Percentiles rank a stretch among this genome's conserved stretches.
These are phyloP conservation scores for Cyphellophora attinorum DNA, from an alignment of 2,329 filamentous ascomycete genomes.

Conservation along the genomic window DNA sequence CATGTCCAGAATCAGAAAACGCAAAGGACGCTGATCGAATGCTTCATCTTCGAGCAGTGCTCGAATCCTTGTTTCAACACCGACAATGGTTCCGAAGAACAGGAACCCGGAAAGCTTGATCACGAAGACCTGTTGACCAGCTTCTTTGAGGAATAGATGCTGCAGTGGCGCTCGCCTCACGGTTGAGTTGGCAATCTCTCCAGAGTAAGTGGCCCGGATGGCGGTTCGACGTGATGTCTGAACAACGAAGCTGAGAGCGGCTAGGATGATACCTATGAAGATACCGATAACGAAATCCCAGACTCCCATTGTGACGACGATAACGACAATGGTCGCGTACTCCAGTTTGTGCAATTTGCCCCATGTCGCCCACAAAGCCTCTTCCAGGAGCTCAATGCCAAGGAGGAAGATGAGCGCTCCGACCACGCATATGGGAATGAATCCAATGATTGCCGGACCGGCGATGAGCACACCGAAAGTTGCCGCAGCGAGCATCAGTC, in stretches of 20 bases:
- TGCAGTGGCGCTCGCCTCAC: conserved; percentile 86
- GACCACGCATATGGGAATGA: conserved; percentile 93
- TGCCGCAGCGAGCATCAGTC: conserved; percentile 68
- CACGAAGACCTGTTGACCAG: conserved; percentile 79
- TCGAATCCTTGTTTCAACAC: conserved; percentile 81
- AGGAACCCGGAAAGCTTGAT: conserved; percentile 88
- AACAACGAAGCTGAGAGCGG: conserved; percentile 82
- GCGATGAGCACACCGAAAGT: conserved; percentile 77
- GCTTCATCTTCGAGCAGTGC: conserved; percentile 71
- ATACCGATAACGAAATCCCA: conserved; percentile 97
- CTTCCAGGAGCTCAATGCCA: conserved; percentile 81
- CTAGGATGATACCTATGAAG: conserved; percentile 79
- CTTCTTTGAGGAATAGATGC: conserved; percentile 73
- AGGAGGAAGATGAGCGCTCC: conserved; percentile 90
- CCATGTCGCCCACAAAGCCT: conserved; percentile 80
- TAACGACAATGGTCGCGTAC: conserved; percentile 77
- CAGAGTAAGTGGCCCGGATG: conserved; percentile 81
- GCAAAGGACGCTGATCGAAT: conserved; percentile 69
- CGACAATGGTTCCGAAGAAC: conserved; percentile 98
- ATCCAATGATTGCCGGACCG: conserved; percentile 82
- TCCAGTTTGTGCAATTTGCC: conserved; percentile 80
- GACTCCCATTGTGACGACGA: conserved; percentile 90
- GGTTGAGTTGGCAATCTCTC: conserved; percentile 80
- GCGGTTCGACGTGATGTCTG: conserved; percentile 86
- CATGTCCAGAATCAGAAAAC: conserved; percentile 82